These are phyloP conservation scores for Talaromyces funiculosus DNA, from an alignment of 2,329 filamentous ascomycete genomes.

Conservation along the genomic window DNA sequence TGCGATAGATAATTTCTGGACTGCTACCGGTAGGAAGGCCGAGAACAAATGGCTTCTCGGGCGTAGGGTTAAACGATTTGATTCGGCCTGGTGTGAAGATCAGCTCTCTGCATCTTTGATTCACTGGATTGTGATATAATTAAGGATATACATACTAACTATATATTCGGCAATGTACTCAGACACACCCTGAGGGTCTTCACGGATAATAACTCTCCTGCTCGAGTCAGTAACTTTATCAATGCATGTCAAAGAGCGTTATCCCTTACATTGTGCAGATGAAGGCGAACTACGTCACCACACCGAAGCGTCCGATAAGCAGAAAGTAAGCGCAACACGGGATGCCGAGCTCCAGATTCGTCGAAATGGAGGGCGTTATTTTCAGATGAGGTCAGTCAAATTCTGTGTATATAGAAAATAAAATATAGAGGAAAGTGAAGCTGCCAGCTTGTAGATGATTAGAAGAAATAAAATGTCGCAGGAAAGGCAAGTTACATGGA, in stretches of 20 bases:
- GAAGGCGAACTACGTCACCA: slow-evolving; percentile 13
- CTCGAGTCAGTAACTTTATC: background rate
- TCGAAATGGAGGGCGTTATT: background rate
- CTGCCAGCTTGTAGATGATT: background rate
- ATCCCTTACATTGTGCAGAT: slow-evolving; percentile 13
- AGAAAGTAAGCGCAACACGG: background rate
- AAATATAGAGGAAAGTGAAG: background rate
- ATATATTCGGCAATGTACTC: slow-evolving; percentile 77
- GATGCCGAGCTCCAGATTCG: background rate
- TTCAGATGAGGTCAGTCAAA: background rate
- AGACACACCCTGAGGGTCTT: slow-evolving; percentile 63
- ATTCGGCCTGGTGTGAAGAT: slow-evolving; percentile 57
- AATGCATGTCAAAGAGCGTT: background rate
- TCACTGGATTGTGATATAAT: background rate
- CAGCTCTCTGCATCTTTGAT: background rate
- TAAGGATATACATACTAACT: slow-evolving; percentile 50
- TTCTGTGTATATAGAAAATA: background rate
- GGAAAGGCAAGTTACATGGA: slow-evolving; percentile 8
- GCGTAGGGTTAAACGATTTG: slow-evolving; percentile 67
- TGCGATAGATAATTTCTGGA: slow-evolving; percentile 70
- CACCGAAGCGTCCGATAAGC: slow-evolving; percentile 8
- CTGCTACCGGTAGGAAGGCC: slow-evolving; percentile 80
- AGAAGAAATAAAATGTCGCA: slow-evolving; percentile 1
- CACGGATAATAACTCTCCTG: slow-evolving; percentile 80
- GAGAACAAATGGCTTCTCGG: slow-evolving; percentile 70